Percentiles rank a stretch among this genome's conserved stretches.
These are phyloP conservation scores for Zelonia costaricensis DNA, from an alignment of 208 protist genomes.

Conservation along the genomic window DNA sequence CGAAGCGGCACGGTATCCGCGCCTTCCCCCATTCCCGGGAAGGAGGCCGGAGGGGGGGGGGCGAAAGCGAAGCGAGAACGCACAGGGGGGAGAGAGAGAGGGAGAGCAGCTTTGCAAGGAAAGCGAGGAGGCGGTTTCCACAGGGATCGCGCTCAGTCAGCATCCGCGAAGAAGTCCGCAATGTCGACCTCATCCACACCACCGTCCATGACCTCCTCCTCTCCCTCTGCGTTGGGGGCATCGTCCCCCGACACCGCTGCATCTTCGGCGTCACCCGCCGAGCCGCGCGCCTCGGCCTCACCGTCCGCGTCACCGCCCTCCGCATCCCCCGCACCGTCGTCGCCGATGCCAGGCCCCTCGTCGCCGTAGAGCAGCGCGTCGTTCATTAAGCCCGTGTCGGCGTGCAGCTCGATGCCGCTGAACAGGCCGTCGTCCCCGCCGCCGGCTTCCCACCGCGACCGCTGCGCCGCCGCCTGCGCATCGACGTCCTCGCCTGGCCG, in stretches of 20 bases:
- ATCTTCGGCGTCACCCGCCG: neutral
- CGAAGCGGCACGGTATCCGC: too few relatives aligned
- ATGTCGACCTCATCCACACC: conserved; percentile 41
- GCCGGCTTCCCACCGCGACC: too few relatives aligned
- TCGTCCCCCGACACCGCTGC: conserved; percentile 1
- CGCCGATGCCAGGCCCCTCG: neutral
- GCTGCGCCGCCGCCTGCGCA: too few relatives aligned
- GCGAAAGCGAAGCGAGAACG: neutral
- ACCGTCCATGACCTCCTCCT: conserved; percentile 1
- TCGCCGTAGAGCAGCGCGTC: neutral
- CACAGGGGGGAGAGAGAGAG: neutral
- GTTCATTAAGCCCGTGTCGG: neutral
- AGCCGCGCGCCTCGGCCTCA: neutral
- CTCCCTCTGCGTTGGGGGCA: neutral
- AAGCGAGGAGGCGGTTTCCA: neutral
- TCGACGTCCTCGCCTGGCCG: neutral
- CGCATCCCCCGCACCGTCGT: conserved; percentile 8
- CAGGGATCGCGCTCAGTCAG: conserved; percentile 29
- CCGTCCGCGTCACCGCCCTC: neutral
- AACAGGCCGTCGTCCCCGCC: neutral
- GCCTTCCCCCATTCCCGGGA: too few relatives aligned
- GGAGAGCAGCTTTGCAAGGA: neutral
- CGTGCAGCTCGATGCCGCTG: neutral
- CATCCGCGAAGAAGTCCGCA: conserved; percentile 58
- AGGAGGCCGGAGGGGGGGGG: too few relatives aligned